Conservation (phyloP, 106 monocot genomes). For the Phalaenopsis aphrodite region DNA sequence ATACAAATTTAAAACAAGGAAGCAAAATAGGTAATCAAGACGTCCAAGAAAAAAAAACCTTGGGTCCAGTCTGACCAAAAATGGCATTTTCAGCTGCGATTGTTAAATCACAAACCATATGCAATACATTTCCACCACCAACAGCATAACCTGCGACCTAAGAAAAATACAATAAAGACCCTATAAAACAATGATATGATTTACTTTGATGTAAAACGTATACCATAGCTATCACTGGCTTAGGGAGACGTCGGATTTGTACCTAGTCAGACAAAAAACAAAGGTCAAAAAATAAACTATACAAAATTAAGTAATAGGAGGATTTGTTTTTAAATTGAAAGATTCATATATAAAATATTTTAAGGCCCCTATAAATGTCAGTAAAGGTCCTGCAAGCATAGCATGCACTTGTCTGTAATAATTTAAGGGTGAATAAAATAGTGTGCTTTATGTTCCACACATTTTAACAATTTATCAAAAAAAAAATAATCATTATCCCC, state of each 20-base stretch:
- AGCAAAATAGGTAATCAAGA: not conserved
- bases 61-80: slow-evolving; percentile 95
- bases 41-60: slow-evolving; percentile 15
- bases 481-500: not conserved
- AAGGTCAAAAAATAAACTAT: not conserved
- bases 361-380: not conserved
- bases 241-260: slow-evolving; percentile 90
- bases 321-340: not conserved
- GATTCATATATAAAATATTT: not conserved
- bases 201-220: slow-evolving; percentile 1
- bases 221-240: slow-evolving; percentile 99
- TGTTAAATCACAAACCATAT: slow-evolving; percentile 96
- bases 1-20: not conserved
- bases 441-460: not conserved
- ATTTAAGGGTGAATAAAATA: too few species aligned
- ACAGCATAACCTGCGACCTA: slow-evolving; percentile 96
- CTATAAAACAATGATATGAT: not conserved
- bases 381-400: not conserved
- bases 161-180: slow-evolving; percentile 4
- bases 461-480: not conserved
- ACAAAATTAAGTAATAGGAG: not conserved
- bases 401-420: too few species aligned
- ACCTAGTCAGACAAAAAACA: slow-evolving; percentile 35
- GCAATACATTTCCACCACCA: slow-evolving; percentile 84
- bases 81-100: slow-evolving; percentile 97